Conservation (phyloP, 208 protist species). For the Phytomonas sp. region DNA sequence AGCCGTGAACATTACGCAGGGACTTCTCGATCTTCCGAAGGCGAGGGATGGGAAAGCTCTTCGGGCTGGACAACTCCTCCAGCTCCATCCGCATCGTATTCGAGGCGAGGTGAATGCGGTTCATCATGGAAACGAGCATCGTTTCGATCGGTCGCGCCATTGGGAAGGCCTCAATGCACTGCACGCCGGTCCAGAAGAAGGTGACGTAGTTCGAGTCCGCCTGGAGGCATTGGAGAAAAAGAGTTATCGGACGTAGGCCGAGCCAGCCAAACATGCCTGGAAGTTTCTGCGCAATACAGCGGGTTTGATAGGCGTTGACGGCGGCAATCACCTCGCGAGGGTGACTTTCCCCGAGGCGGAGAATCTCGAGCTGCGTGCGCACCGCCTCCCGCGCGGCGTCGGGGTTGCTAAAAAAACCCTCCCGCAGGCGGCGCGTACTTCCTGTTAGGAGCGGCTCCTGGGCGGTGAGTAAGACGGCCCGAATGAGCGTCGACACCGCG, state of each 20-base stretch:
- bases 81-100: slow-evolving; percentile 38
- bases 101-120: slow-evolving; percentile 58
- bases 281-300: slow-evolving; percentile 44
- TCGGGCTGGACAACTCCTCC: slow-evolving; percentile 20
- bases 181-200: slow-evolving; percentile 82
- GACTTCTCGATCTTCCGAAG: slow-evolving; percentile 42
- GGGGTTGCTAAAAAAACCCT: slow-evolving; percentile 60
- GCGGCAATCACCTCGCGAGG: slow-evolving; percentile 53
- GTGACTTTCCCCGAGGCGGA: slow-evolving; percentile 51
- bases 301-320: slow-evolving; percentile 58
- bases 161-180: slow-evolving; percentile 78
- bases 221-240: slow-evolving; percentile 67
- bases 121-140: slow-evolving; percentile 59
- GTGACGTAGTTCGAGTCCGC: slow-evolving; percentile 85
- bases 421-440: slow-evolving; percentile 41
- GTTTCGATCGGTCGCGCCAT: slow-evolving; percentile 54
- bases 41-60: slow-evolving; percentile 37
- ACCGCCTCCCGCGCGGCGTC: slow-evolving; percentile 58
- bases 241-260: slow-evolving; percentile 45
- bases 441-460: slow-evolving; percentile 68
- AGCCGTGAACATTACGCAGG: slow-evolving; percentile 45
- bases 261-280: slow-evolving; percentile 83
- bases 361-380: slow-evolving; percentile 63
- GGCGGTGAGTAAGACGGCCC: slow-evolving; percentile 47
- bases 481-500: slow-evolving; percentile 25